These are phyloP conservation scores for Ophiostoma ips DNA, from an alignment of 2,329 filamentous ascomycete species.

Conservation along the genomic window DNA sequence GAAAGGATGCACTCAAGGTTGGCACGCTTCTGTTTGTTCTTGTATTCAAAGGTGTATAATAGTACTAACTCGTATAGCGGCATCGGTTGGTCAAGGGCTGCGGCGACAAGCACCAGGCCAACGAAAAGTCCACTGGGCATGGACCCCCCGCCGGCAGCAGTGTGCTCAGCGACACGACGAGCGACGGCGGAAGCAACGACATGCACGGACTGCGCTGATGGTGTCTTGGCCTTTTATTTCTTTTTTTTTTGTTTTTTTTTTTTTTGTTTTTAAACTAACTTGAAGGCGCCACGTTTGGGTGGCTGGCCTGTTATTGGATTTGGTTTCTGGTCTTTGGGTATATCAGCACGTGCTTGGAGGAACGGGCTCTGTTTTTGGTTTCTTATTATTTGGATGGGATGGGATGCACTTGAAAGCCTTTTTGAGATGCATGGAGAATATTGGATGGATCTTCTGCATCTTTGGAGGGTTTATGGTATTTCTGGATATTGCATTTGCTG, in stretches of 20 bases:
- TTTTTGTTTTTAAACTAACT: too few species aligned
- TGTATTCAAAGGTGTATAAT: not conserved
- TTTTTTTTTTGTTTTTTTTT: not conserved
- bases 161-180: slow-evolving; percentile 6
- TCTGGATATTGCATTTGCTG: too few species aligned
- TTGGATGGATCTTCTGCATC: too few species aligned
- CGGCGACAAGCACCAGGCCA: slow-evolving; percentile 23
- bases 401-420: too few species aligned
- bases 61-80: slow-evolving; percentile 28
- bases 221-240: not conserved
- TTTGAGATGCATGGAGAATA: too few species aligned
- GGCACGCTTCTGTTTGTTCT: not conserved
- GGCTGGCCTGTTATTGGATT: too few species aligned
- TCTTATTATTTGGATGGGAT: too few species aligned
- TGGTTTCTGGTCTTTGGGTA: too few species aligned
- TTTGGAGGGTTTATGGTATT: too few species aligned
- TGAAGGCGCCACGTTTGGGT: too few species aligned
- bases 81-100: slow-evolving; percentile 54
- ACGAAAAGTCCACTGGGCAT: not conserved
- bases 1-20: slow-evolving; percentile 97
- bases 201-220: slow-evolving; percentile 2
- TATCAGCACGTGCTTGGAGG: too few species aligned
- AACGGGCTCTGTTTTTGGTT: too few species aligned
- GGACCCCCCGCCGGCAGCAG: slow-evolving; percentile 3
- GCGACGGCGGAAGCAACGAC: slow-evolving; percentile 6